Conservation (phyloP, 441 rosid genomes). For the Geranium incanum region DNA sequence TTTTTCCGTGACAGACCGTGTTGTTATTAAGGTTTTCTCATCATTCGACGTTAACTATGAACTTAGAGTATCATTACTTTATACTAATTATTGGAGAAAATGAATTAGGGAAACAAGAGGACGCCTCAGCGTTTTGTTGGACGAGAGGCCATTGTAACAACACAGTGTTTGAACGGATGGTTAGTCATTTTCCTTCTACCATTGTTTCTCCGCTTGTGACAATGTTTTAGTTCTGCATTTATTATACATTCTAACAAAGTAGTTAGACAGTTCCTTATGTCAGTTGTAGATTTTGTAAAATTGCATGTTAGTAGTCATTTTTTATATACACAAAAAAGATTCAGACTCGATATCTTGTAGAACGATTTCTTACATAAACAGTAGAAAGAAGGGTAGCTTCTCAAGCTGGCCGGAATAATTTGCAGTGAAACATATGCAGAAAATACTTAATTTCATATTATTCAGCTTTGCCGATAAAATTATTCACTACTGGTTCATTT, state of each 20-base stretch:
- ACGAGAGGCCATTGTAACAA: slow-evolving; percentile 90
- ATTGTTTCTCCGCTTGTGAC: neutral
- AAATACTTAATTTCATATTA: too few relatives aligned
- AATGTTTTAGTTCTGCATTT: neutral
- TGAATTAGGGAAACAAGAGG: slow-evolving; percentile 88
- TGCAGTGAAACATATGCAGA: too few relatives aligned
- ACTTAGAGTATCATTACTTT: slow-evolving; percentile 1
- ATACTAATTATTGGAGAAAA: slow-evolving; percentile 26
- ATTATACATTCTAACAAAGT: neutral
- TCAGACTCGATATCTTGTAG: too few relatives aligned
- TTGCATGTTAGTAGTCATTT: too few relatives aligned
- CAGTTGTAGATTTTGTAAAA: neutral
- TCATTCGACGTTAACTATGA: slow-evolving; percentile 4
- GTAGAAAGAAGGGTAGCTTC: too few relatives aligned
- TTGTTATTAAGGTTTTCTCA: slow-evolving; percentile 71
- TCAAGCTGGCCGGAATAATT: too few relatives aligned
- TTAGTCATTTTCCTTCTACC: slow-evolving; percentile 23
- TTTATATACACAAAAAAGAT: too few relatives aligned
- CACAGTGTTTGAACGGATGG: slow-evolving; percentile 99
- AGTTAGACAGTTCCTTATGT: neutral
- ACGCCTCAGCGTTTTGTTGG: slow-evolving; percentile 95
- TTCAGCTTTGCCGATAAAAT: too few relatives aligned
- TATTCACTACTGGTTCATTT: too few relatives aligned
- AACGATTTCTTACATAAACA: too few relatives aligned
- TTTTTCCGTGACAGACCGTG: slow-evolving; percentile 77